Base-by-base conservation (phyloP, 1,284 basidiomycete species). In the Pyrrhoderma noxium region DNA sequence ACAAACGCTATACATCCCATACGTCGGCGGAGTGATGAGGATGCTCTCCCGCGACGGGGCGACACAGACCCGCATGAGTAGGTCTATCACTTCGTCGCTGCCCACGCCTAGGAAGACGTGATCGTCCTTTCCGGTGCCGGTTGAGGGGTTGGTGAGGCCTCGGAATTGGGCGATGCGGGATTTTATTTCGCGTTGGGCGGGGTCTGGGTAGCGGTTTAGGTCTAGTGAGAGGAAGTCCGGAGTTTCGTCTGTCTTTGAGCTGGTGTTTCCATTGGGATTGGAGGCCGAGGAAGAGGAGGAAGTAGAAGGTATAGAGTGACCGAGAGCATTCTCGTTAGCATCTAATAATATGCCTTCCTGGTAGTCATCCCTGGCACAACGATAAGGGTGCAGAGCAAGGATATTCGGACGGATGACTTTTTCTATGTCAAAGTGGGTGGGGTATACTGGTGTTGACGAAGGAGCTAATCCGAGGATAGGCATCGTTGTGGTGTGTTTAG, bases 291-390 rank as follows among this genome's bases (percentile, higher is more conserved):
- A 13, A 35, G 44, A 18, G 23, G n/a, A 34, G 22, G 25, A 46
- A 13, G 58, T 47, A 9, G 58, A 45, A 21, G 77, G 71, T n/a
- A 97, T 82, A 1, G 89, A 85, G 63, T 92, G 89, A 0, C 95
- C 95, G 41, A 95, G 75, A 0, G 93, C 80, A 65, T 99, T 98
- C 72, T 99, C 95, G 68, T 98, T 99, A 27, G 96, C 96, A 62
- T 99, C 96, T 31, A 99, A 80, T n/a, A 99, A 80, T 59, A 98
- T 86, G 22, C 94, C 94, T 1, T 80, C 74, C 44, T 86, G 83
- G 70, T 97, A 99, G 72, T 99, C 95, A 64, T 99, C 96, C 49
- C 95, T 76, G 1, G 96, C 96, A 62, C 93, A 97, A 27, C 94
- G 84, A 70, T 99, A 99, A 0, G 96, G 96, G 55, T 87, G 82